Conservation (phyloP, 1,284 basidiomycete genomes). For the Boletus semigastroideus region DNA sequence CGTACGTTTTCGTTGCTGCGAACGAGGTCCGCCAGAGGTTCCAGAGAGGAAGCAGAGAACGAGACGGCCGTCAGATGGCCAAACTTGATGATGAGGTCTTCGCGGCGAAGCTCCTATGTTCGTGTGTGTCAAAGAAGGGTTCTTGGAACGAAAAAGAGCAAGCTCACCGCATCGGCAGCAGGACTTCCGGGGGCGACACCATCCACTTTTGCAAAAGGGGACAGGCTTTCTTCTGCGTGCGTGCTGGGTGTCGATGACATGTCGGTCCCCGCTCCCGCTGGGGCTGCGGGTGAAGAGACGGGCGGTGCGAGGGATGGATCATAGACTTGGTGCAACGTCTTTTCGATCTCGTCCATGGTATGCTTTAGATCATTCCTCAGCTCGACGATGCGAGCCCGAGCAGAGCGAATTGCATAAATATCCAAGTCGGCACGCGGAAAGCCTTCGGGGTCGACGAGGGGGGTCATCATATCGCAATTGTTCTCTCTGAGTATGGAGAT, state of each 20-base stretch:
- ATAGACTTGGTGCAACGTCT: conserved; percentile 67
- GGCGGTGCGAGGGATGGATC: conserved; percentile 41
- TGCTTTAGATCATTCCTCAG: conserved; percentile 74
- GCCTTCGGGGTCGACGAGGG: conserved; percentile 80
- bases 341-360: conserved; percentile 66
- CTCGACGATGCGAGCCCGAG: conserved; percentile 70
- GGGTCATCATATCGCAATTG: conserved; percentile 60
- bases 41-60: conserved; percentile 54
- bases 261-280: background rate
- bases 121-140: background rate
- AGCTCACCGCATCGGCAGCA: conserved; percentile 72
- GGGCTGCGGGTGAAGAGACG: background rate
- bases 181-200: conserved; percentile 76
- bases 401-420: conserved; percentile 77
- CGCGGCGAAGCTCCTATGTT: conserved; percentile 63
- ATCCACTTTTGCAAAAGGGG: conserved; percentile 77
- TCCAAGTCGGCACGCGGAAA: conserved; percentile 85
- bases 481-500: conserved; percentile 59
- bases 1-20: conserved; percentile 72
- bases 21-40: conserved; percentile 73
- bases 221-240: conserved; percentile 18
- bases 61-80: conserved; percentile 57
- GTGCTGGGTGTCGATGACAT: conserved; percentile 1
- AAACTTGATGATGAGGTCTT: conserved; percentile 76
- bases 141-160: background rate